These are phyloP conservation scores for Coemansia sp. DNA, from an alignment of 192 early-diverging fungal species.

Conservation along the genomic window DNA sequence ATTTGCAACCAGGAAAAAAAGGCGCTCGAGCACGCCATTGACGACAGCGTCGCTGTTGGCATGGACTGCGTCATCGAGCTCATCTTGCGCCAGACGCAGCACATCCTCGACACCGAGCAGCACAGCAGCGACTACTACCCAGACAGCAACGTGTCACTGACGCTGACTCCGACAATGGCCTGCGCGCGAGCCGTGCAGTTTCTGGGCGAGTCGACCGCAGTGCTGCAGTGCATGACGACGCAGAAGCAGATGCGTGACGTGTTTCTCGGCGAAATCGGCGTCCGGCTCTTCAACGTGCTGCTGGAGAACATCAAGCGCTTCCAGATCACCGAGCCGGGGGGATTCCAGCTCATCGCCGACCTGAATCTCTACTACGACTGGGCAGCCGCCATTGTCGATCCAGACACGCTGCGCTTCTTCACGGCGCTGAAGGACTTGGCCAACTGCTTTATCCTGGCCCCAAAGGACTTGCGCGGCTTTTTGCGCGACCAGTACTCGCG, in stretches of 20 bases:
- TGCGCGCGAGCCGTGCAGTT: slow-evolving; percentile 78
- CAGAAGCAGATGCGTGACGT: slow-evolving; percentile 90
- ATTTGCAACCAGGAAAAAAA: slow-evolving; percentile 93
- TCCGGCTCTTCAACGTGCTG: slow-evolving; percentile 84
- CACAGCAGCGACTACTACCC: slow-evolving; percentile 76
- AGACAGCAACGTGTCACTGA: slow-evolving; percentile 55
- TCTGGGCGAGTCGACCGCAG: slow-evolving; percentile 73
- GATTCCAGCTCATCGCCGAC: slow-evolving; percentile 83
- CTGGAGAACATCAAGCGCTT: slow-evolving; percentile 82
- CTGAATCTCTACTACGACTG: slow-evolving; percentile 56
- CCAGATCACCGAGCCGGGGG: slow-evolving; percentile 82
- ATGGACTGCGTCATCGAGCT: slow-evolving; percentile 93
- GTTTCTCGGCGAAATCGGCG: slow-evolving; percentile 87
- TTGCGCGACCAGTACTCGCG: slow-evolving; percentile 49
- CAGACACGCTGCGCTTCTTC: slow-evolving; percentile 48
- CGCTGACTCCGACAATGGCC: slow-evolving; percentile 82
- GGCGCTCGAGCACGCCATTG: slow-evolving; percentile 79
- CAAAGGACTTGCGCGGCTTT: slow-evolving; percentile 46
- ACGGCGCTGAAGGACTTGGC: slow-evolving; percentile 55
- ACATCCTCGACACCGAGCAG: slow-evolving; percentile 79
- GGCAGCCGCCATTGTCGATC: slow-evolving; percentile 33
- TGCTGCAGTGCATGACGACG: slow-evolving; percentile 69
- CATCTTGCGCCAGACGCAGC: slow-evolving; percentile 83
- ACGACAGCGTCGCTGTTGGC: slow-evolving; percentile 89
- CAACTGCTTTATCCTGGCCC: slow-evolving; percentile 56